Evolutionary conservation across 805 yeast species (phyloP), one percentile per base, ranked within the genome.

Genomic region (Komagataella ulmi): DNA sequence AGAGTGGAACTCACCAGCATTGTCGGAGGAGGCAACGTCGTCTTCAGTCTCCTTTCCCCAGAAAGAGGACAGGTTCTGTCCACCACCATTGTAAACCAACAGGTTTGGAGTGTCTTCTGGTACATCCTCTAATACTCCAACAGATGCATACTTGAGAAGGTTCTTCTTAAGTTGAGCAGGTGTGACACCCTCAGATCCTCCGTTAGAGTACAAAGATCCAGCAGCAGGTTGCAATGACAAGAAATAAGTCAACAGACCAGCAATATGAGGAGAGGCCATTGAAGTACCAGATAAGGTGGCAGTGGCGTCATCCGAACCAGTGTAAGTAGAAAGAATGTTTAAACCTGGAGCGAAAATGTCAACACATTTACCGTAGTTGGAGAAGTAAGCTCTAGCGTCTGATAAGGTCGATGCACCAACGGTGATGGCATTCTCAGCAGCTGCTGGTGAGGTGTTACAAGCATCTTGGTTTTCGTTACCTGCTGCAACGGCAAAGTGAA

Each of bases 271-370:
- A 44, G 97, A 85, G 19, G 98, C 97, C 99, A 91, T 91, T 14
- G 98, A 91, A 8, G 97, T 91, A 70, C 99, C 99, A 44, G 96
- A 85, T 65, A 86, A 74, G 45, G 87, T 79, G 47, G 93, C 89
- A 58, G 91, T 84, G 46, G 89, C 86, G 51, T 79, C 68, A 50
- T 76, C 74, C 3, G 88, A 81, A 47, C 95, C 93, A 65, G 83
- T 85, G 65, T 85, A 86, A 44, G 91, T 85, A 47, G 96, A 88
- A 58, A 84, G 74, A 55, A 91, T 80, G 65, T 88, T 84, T 61
- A 88, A 83, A 63, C 99, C 99, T 21, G 99, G 99, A 24, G 96
- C 99, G 65, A 88, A 91, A 57, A 91, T 84, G 64, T 91, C 97
- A 53, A 93, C 97, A 75, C 99, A 91, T 64, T 76, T 78, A 66